Conservation (phyloP, 192 early-diverging fungal species). For the Chytriomyces confervae region DNA sequence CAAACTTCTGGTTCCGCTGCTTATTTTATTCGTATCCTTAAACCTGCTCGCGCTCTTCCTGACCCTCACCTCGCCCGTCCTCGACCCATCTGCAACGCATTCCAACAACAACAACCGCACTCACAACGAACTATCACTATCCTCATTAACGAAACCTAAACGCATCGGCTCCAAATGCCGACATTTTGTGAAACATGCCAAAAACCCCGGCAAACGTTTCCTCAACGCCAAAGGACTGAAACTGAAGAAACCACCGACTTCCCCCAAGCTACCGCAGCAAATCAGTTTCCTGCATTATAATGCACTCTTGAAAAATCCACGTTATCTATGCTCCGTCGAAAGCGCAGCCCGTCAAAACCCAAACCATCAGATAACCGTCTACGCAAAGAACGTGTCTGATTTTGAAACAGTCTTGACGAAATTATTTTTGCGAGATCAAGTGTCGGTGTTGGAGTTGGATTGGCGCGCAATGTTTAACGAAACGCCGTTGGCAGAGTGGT, state of each 20-base stretch:
- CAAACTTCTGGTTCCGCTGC: neutral
- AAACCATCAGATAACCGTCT: slow-evolving; percentile 34
- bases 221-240: neutral
- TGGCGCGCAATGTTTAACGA: slow-evolving; percentile 30
- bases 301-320: slow-evolving; percentile 20
- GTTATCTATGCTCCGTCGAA: slow-evolving; percentile 46
- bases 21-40: neutral
- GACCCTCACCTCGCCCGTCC: neutral
- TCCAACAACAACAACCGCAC: neutral
- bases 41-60: neutral
- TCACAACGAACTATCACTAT: neutral
- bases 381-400: slow-evolving; percentile 34
- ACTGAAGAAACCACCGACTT: neutral
- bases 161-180: neutral
- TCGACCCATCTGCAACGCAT: neutral
- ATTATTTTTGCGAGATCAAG: neutral
- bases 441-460: slow-evolving; percentile 18
- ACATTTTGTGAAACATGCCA: neutral
- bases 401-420: slow-evolving; percentile 21
- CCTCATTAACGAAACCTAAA: neutral
- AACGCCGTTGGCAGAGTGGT: slow-evolving; percentile 47
- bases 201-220: neutral
- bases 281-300: slow-evolving; percentile 49
- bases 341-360: slow-evolving; percentile 38
- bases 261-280: neutral